phyloP scores from a whole-genome alignment of 2,329 filamentous ascomycete genomes.

The Aspergillaceae sp. region DNA sequence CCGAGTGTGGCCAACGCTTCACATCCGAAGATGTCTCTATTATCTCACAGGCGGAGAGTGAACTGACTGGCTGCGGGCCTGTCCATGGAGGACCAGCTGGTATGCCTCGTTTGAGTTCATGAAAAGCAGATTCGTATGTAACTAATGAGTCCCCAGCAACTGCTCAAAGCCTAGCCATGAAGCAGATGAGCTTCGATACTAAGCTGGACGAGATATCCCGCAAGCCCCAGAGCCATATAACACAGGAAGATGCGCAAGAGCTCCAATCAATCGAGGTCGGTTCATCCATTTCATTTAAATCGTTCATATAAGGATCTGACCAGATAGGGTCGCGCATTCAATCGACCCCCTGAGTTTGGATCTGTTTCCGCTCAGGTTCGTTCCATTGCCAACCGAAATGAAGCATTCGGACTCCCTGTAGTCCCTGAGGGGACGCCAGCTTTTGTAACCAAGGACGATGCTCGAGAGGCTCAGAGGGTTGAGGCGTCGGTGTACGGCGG shows the following conservation, averaged over 20 bases:
- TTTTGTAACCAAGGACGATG: constrained; percentile 27
- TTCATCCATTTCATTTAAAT: not conserved
- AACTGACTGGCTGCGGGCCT: constrained; percentile 22
- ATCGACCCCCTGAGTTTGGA: constrained; percentile 20
- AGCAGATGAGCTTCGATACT: constrained; percentile 27
- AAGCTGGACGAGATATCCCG: constrained; percentile 23
- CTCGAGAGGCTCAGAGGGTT: constrained; percentile 22
- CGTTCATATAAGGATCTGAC: not conserved
- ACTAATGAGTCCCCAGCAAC: constrained; percentile 14
- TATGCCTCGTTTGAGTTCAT: constrained; percentile 4
- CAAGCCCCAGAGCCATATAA: constrained; percentile 26
- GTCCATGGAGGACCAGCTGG: constrained; percentile 26
- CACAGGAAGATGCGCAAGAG: constrained; percentile 23
- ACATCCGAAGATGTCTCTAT: constrained; percentile 23
- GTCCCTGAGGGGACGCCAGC: constrained; percentile 13
- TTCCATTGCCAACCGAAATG: constrained; percentile 26
- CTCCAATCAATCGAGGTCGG: constrained; percentile 25
- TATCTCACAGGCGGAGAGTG: constrained; percentile 25
- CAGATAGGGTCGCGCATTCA: constrained; percentile 26
- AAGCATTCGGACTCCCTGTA: constrained; percentile 19
- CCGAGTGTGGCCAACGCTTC: constrained; percentile 24
- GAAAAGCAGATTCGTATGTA: too few species aligned
- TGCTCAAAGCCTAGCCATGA: constrained; percentile 24
- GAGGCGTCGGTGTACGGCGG: constrained; percentile 22
- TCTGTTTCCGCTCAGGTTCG: constrained; percentile 25